Evolutionary conservation across 192 early-diverging fungal genomes (phyloP).

Genomic region (Rhizoclosmatium globosum): DNA sequence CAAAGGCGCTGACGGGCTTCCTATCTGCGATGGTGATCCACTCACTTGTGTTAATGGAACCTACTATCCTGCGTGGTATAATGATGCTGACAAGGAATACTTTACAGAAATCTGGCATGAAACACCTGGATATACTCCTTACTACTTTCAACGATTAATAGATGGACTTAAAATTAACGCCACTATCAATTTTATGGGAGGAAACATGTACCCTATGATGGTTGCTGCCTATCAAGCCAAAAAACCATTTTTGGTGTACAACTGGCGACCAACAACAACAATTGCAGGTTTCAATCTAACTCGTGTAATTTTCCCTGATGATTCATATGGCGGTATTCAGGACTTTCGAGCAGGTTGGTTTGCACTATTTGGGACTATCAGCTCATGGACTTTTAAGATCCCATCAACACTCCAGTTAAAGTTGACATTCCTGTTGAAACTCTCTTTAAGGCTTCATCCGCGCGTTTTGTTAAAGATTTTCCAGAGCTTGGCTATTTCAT

Average conservation of each 20-base stretch:
- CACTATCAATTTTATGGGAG: slow-evolving; percentile 5
- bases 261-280: slow-evolving; percentile 10
- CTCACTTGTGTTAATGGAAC: slow-evolving; percentile 10
- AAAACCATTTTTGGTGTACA: neutral
- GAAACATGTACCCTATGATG: neutral
- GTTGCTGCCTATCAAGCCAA: neutral
- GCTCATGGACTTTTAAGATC: neutral
- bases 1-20: neutral
- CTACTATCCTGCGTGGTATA: neutral
- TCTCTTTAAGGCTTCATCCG: slow-evolving; percentile 11
- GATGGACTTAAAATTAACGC: slow-evolving; percentile 3
- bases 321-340: neutral
- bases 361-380: neutral
- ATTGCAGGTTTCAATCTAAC: slow-evolving; percentile 4
- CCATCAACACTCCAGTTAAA: neutral
- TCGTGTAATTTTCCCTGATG: slow-evolving; percentile 13
- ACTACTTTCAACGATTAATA: slow-evolving; percentile 4
- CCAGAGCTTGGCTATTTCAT: slow-evolving; percentile 24
- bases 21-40: slow-evolving; percentile 13
- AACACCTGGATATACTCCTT: neutral
- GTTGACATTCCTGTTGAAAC: slow-evolving; percentile 23
- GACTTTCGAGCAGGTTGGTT: slow-evolving; percentile 9
- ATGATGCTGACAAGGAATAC: neutral
- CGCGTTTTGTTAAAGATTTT: slow-evolving; percentile 12
- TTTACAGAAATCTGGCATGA: neutral